Conservation (phyloP, 176 grass and related monocot species). For the Poa annua region DNA sequence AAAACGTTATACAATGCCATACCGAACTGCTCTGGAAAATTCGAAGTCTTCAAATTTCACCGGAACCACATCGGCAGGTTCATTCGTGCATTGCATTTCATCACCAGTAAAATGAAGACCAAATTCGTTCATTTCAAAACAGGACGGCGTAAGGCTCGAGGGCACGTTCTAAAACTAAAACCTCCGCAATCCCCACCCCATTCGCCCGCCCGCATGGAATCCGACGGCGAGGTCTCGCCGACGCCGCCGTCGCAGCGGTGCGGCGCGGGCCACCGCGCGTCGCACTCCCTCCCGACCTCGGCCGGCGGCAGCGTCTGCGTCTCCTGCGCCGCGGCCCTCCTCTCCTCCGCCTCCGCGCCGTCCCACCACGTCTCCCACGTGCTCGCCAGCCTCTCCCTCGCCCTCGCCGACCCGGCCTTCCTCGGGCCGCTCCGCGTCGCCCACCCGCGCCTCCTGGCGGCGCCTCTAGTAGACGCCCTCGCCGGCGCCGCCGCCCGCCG, state of each 20-base stretch:
- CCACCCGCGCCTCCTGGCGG: constrained; percentile 68
- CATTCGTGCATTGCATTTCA: not conserved
- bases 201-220: constrained; percentile 29
- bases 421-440: constrained; percentile 41
- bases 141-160: not conserved
- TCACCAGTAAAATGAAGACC: not conserved
- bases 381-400: constrained; percentile 76
- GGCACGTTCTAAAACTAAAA: constrained; percentile 16
- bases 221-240: constrained; percentile 38
- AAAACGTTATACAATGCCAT: too few species aligned
- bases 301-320: constrained; percentile 69
- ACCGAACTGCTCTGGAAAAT: too few species aligned
- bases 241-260: constrained; percentile 46
- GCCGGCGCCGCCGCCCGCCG: constrained; percentile 39
- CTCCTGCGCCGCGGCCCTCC: constrained; percentile 65
- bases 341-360: constrained; percentile 62
- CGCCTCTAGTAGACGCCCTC: constrained; percentile 68
- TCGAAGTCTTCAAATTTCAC: too few species aligned
- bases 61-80: not conserved
- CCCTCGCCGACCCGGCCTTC: constrained; percentile 66
- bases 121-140: not conserved
- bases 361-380: constrained; percentile 87
- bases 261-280: constrained; percentile 67
- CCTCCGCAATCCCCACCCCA: constrained; percentile 5
- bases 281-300: constrained; percentile 60